Conservation (phyloP, 306 rosid species). For the Ochetophila trinervis region DNA sequence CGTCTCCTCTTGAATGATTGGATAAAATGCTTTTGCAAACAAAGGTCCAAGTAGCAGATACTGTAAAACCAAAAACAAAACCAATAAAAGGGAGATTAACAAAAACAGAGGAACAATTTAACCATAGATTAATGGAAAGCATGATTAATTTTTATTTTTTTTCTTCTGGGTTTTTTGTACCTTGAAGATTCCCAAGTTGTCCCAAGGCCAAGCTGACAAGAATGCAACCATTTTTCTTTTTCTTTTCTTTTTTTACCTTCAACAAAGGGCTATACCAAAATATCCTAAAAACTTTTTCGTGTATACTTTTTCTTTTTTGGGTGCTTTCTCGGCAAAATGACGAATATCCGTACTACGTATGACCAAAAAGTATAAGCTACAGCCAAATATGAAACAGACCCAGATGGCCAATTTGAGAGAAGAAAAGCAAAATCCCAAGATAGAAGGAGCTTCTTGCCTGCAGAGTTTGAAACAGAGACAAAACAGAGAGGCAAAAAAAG, state of each 20-base stretch:
- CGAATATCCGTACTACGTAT: too few relatives aligned
- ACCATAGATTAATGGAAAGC: neutral
- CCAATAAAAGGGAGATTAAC: neutral
- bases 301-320: too few relatives aligned
- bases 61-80: slow-evolving; percentile 19
- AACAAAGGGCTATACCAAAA: slow-evolving; percentile 2
- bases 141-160: neutral
- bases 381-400: neutral
- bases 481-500: slow-evolving; percentile 4
- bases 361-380: too few relatives aligned
- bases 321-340: too few relatives aligned
- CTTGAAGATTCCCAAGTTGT: slow-evolving; percentile 68
- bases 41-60: slow-evolving; percentile 69
- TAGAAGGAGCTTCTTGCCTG: neutral
- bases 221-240: slow-evolving; percentile 69
- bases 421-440: slow-evolving; percentile 7
- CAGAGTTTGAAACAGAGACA: neutral
- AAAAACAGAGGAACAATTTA: neutral
- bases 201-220: slow-evolving; percentile 89
- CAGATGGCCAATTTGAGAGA: neutral
- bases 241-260: neutral
- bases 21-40: slow-evolving; percentile 48
- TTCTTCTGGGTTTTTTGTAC: slow-evolving; percentile 21
- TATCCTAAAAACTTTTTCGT: neutral
- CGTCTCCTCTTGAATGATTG: slow-evolving; percentile 41